Percentiles rank a stretch among this genome's conserved stretches.
These are phyloP conservation scores for Garcileccinum viscosum DNA, from an alignment of 1,284 basidiomycete species.

Conservation along the genomic window DNA sequence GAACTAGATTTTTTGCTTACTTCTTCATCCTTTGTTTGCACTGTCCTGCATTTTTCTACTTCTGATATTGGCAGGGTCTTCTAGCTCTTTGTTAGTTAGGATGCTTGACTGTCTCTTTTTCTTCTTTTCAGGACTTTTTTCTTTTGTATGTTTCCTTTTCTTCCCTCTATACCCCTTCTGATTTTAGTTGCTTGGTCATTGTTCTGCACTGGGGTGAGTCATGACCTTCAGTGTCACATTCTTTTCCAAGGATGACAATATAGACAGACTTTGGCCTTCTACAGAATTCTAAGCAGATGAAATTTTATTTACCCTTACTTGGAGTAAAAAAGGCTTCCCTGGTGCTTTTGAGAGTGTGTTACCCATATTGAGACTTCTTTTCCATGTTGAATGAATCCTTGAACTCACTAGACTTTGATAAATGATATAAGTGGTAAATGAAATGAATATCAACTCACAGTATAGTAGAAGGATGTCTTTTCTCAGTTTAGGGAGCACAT, in stretches of 20 bases:
- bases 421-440: neutral
- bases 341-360: too few species aligned
- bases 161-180: neutral
- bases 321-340: too few species aligned
- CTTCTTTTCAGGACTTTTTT: too few species aligned
- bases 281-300: too few species aligned
- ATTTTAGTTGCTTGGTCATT: neutral
- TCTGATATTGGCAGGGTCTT: too few species aligned
- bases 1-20: neutral
- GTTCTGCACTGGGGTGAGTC: neutral
- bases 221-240: neutral
- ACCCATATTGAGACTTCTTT: too few species aligned
- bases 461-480: neutral
- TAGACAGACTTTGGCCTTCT: neutral
- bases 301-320: too few species aligned
- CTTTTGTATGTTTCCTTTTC: neutral
- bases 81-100: too few species aligned
- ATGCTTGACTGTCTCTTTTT: too few species aligned
- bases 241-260: neutral
- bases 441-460: neutral
- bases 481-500: neutral
- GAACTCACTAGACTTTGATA: too few species aligned
- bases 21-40: neutral
- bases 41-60: neutral
- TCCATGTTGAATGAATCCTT: too few species aligned